Evolutionary conservation across 2,329 filamentous ascomycete species (phyloP), one percentile per base, ranked within the genome.

Genomic region (Colletotrichum karsti): DNA sequence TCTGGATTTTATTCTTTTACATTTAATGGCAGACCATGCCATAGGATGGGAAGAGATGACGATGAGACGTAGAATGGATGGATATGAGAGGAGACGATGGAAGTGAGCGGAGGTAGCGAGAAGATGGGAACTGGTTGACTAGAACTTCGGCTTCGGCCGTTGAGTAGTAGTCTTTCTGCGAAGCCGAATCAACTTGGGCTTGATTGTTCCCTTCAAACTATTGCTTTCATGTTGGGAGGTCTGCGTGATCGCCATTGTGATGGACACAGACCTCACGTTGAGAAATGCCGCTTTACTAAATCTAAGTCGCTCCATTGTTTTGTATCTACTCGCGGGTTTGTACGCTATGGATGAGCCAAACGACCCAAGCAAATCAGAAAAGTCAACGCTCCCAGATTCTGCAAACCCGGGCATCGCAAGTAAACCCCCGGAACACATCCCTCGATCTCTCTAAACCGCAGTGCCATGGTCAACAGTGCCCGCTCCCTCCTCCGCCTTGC

Each of bases 401-500:
- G 6, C 7, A 46, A 46, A 24, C 15, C 20, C 20, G 12, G n/a
- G n/a, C n/a, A n/a, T 51, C 13, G 24, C 5, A n/a, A 39, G 26
- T 15, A 28, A 37, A n/a, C 18, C 6, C 30, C 15, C 12, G 18
- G 22, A 13, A 15, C 24, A 33, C 15, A 33, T 12, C 2, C 26
- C 26, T 46, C 30, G 15, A 26, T 9, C 28, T 13, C 53, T 37
- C 18, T 69, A 69, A 5, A 50, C 26, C 13, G 55, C 63, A 22
- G 50, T 56, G 13, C 55, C 50, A 53, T 50, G 63, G 9, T 67
- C 35, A n/a, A 7, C 22, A 22, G 26, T 18, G 18, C 13, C 35
- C 35, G 71, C 74, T 7, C 64, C 69, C 15, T 69, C 70, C 30
- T 66, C 70, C 18, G 66, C 71, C 57, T 63, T 73, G 75, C 94